Evolutionary conservation across 2,329 filamentous ascomycete genomes (phyloP).

Genomic region (Colletotrichum melonis): DNA sequence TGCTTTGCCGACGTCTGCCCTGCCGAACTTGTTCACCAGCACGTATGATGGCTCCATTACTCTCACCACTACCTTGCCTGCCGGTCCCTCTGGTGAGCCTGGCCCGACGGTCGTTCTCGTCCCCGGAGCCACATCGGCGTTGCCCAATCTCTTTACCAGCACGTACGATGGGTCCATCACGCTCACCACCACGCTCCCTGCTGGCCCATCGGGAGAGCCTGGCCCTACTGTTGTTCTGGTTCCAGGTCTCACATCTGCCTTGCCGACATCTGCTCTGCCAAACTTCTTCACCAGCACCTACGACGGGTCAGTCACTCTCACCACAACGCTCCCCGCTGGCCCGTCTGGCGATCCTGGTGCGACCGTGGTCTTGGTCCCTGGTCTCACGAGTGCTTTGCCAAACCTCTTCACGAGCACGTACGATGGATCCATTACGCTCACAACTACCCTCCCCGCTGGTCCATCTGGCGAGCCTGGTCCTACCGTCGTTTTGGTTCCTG

Average conservation of each 20-base stretch:
- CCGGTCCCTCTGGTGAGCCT: background rate
- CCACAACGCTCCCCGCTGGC: background rate
- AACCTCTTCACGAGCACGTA: background rate
- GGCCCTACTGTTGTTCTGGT: background rate
- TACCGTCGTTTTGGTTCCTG: background rate
- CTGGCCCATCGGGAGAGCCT: background rate
- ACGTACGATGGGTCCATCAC: background rate
- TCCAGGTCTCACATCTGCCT: background rate
- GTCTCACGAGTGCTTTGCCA: background rate
- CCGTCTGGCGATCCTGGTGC: background rate
- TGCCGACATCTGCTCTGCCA: background rate
- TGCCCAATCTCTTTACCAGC: background rate
- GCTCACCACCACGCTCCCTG: background rate
- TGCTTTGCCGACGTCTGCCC: background rate
- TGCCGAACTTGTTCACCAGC: background rate
- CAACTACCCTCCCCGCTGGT: slow-evolving; percentile 3
- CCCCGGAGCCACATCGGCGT: background rate
- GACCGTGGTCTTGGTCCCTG: background rate
- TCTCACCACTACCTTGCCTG: background rate
- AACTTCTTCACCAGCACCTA: background rate
- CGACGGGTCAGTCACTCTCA: background rate
- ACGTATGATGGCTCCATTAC: background rate
- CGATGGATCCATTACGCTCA: slow-evolving; percentile 1
- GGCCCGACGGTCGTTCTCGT: background rate
- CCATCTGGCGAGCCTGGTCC: background rate